A percentile compares a stretch with the other conserved stretches of the same genome.
phyloP scores from a whole-genome alignment of 2,329 filamentous ascomycete genomes.

The Talaromyces piceae region DNA sequence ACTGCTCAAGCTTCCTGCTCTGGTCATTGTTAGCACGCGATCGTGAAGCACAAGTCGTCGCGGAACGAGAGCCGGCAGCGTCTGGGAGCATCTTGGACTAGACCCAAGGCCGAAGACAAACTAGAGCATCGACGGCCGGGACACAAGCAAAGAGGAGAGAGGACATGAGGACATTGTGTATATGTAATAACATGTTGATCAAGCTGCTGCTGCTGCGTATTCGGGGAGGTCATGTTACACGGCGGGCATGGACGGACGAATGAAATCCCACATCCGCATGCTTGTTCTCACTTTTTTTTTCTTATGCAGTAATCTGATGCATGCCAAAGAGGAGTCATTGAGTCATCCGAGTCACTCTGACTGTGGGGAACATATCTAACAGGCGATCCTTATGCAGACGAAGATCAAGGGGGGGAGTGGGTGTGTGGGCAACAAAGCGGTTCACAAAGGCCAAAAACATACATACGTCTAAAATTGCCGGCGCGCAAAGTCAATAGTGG shows the following conservation, averaged over 20 bases:
- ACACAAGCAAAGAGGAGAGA: background rate
- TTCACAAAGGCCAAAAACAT: no score
- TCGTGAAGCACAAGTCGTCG: constrained; percentile 4
- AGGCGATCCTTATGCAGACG: background rate
- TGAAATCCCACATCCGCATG: no score
- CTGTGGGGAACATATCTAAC: background rate
- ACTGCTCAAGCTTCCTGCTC: background rate
- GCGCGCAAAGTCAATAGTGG: constrained; percentile 7
- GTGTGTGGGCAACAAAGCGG: background rate
- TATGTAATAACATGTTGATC: background rate
- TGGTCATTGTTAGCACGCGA: constrained; percentile 2
- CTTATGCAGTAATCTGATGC: no score
- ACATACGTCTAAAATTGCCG: background rate
- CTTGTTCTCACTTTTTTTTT: no score
- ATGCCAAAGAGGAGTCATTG: no score
- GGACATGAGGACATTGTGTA: no score
- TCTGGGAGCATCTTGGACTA: background rate
- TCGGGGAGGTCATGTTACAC: background rate
- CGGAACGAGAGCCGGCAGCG: constrained; percentile 7
- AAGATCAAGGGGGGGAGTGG: background rate
- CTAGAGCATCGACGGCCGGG: background rate
- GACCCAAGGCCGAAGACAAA: background rate
- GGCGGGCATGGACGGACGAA: background rate
- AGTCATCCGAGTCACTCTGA: no score
- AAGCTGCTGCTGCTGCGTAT: background rate